Evolutionary conservation across 2,329 filamentous ascomycete species (phyloP).

Genomic region (Penicillium fuscoglaucum): DNA sequence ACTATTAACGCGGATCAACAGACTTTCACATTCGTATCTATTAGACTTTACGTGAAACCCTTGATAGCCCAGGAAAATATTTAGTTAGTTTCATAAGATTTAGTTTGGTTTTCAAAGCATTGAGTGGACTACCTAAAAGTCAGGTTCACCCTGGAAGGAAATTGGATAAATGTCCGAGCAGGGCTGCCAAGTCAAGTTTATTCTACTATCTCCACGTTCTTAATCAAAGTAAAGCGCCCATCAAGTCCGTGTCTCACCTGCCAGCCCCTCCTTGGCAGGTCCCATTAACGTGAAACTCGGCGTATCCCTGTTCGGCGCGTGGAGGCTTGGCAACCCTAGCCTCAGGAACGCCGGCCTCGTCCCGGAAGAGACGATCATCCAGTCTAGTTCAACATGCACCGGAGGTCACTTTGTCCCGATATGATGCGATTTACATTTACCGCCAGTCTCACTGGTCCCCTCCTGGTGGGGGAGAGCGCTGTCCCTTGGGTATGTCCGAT

Average conservation of each 20-base stretch:
- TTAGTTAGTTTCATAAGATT: conserved; percentile 4
- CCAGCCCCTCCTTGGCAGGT: not conserved
- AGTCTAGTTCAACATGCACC: not conserved
- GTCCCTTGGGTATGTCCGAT: conserved; percentile 12
- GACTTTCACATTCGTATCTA: not conserved
- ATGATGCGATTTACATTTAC: conserved; percentile 5
- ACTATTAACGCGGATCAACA: no score
- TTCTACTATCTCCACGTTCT: conserved; percentile 3
- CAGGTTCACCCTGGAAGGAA: conserved; percentile 1
- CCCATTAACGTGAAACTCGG: conserved; percentile 24
- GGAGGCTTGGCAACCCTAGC: conserved; percentile 24
- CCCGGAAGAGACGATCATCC: conserved; percentile 4
- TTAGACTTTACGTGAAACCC: not conserved
- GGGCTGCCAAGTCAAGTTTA: not conserved
- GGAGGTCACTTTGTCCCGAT: conserved; percentile 1
- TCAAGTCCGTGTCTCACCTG: conserved; percentile 4
- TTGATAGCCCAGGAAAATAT: not conserved
- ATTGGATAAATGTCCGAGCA: conserved; percentile 9
- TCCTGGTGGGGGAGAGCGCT: conserved; percentile 13
- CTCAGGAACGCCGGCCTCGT: conserved; percentile 19
- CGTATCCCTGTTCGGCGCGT: conserved; percentile 23
- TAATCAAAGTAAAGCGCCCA: conserved; percentile 7
- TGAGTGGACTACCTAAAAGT: not conserved
- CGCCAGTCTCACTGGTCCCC: conserved; percentile 13
- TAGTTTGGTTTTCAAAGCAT: not conserved